Base-by-base conservation (phyloP, 345 rosid species). In the Dovyalis caffra region DNA sequence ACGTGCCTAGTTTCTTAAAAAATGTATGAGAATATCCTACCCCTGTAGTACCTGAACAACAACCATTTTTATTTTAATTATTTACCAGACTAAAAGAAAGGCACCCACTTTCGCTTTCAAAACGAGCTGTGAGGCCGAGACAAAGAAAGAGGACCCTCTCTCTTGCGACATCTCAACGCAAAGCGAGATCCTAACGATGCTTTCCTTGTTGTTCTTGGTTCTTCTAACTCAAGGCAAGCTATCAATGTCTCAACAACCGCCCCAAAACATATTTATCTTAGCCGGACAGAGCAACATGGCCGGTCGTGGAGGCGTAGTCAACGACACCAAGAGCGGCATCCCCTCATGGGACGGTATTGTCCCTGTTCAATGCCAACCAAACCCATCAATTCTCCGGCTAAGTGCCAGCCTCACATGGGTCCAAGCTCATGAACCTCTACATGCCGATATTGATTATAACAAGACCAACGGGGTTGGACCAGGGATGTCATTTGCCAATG, bases 271-370 rank as follows among this genome's bases (percentile, higher is more conserved):
- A 31, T 75, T 71, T 34, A 79, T 79, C 47, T 73, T 79, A 3
- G 83, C 83, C 35, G 83, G 83, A 23, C 83, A 79, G 60, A 79
- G 83, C 79, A 79, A 79, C 73, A 79, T 79, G 83, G 83, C 83
- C 49, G 83, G 83, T 29, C 76, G 83, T 5, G 83, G 83, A 37
- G 79, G 83, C 64, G 72, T 79, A 2, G 6, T 60, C 73, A 70
- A 66, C 73, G 9, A 56, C 58, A 66, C 72, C 25, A 43, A 57
- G 31, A 66, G 64, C 64, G 83, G 72, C 3, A 60, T 16, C 6
- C 3, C 34, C 29, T 35, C 51, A 26, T 79, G 83, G 83, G 79
- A 79, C 32, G 69, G 83, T 12, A 18, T 60, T 38, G 83, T 79
- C 1, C 83, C 83, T 57, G 66, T 64, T 20, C 79, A 79, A 29